phyloP scores from a whole-genome alignment of 768 basidiomycete species.

The Galerina sulciceps region DNA sequence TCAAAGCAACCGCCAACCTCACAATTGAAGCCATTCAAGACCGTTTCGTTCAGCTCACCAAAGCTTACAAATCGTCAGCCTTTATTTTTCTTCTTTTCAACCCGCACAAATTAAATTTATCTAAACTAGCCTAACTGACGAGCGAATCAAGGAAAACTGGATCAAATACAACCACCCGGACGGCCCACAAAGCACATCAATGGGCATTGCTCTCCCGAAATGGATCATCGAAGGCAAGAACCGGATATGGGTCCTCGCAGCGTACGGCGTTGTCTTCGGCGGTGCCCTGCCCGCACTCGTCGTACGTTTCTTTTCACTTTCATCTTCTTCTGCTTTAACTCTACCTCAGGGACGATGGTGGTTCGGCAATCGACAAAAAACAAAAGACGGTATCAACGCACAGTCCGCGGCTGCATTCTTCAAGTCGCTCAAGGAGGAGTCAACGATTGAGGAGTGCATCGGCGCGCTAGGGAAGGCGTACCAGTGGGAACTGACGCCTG shows the following conservation, averaged over 20 bases:
- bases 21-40: conserved; percentile 86
- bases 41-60: conserved; percentile 91
- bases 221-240: conserved; percentile 95
- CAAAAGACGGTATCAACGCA: conserved; percentile 89
- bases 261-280: conserved; percentile 89
- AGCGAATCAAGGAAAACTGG: conserved; percentile 88
- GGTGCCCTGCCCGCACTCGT: conserved; percentile 86
- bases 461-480: conserved; percentile 70
- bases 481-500: conserved; percentile 53
- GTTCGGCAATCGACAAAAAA: conserved; percentile 89
- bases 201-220: conserved; percentile 92
- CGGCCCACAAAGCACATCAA: conserved; percentile 91
- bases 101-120: not conserved
- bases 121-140: conserved; percentile 80
- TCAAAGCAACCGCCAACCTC: conserved; percentile 78
- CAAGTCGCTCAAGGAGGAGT: conserved; percentile 82
- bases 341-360: conserved; percentile 85
- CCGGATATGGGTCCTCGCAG: conserved; percentile 86
- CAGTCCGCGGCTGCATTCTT: conserved; percentile 87
- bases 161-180: conserved; percentile 93
- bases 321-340: conserved; percentile 20
- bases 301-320: conserved; percentile 34
- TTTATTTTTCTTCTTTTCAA: conserved; percentile 3
- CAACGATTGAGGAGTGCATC: conserved; percentile 72
- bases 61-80: conserved; percentile 92